These are phyloP conservation scores for Solanum chacoense DNA, from an alignment of 305 asterid species.

Conservation along the genomic window DNA sequence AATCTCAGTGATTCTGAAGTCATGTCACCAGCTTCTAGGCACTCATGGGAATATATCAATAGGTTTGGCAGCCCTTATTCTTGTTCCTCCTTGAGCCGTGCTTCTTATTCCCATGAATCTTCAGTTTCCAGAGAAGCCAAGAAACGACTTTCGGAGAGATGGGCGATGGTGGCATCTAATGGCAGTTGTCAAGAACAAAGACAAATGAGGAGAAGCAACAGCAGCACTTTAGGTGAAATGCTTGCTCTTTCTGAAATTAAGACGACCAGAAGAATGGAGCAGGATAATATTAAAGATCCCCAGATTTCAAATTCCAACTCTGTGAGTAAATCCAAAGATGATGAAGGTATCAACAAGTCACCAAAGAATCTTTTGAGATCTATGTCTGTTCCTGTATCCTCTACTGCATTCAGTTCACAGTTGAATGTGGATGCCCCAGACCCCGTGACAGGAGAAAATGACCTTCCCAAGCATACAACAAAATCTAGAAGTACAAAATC, in stretches of 20 bases:
- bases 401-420: slow-evolving; percentile 39
- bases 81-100: slow-evolving; percentile 67
- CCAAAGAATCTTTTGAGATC: slow-evolving; percentile 47
- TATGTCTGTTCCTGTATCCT: slow-evolving; percentile 75
- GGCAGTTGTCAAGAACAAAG: slow-evolving; percentile 42
- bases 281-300: slow-evolving; percentile 8
- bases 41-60: slow-evolving; percentile 82
- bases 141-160: slow-evolving; percentile 93
- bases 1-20: slow-evolving; percentile 75
- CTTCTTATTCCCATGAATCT: slow-evolving; percentile 62
- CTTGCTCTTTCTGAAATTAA: slow-evolving; percentile 38
- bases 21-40: slow-evolving; percentile 69
- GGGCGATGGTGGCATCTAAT: slow-evolving; percentile 82
- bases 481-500: slow-evolving; percentile 47
- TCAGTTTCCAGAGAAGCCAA: slow-evolving; percentile 91
- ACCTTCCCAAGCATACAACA: slow-evolving; percentile 28
- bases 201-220: slow-evolving; percentile 23
- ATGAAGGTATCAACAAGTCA: slow-evolving; percentile 12
- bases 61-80: slow-evolving; percentile 78
- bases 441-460: slow-evolving; percentile 22
- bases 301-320: slow-evolving; percentile 2
- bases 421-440: slow-evolving; percentile 25
- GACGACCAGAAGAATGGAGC: slow-evolving; percentile 8
- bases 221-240: slow-evolving; percentile 42
- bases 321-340: slow-evolving; percentile 5